A percentile compares a stretch with the other conserved stretches of the same genome.
These are phyloP conservation scores for Protostelium mycophagum DNA, from an alignment of 78 protist species.

Conservation along the genomic window DNA sequence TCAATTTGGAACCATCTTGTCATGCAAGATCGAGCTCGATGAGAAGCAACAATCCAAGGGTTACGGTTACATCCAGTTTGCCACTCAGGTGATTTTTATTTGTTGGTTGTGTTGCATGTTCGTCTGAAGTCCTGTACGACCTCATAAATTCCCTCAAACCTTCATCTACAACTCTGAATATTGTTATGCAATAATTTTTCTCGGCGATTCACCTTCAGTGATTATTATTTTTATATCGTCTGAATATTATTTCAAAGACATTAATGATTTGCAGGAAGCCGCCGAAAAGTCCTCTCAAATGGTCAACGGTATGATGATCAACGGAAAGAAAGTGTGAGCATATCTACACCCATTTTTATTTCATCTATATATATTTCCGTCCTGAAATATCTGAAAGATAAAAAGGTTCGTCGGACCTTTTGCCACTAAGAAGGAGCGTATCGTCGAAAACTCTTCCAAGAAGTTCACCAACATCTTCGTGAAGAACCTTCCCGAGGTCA, in stretches of 20 bases:
- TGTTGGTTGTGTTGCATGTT: neutral
- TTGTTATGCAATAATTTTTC: constrained; percentile 7
- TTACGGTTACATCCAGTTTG: constrained; percentile 95
- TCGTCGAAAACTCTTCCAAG: constrained; percentile 8
- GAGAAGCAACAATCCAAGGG: constrained; percentile 77
- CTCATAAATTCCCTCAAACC: neutral
- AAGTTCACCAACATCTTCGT: constrained; percentile 91
- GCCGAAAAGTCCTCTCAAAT: constrained; percentile 84
- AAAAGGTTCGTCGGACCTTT: constrained; percentile 77
- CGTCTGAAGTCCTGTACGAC: neutral
- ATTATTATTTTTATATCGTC: no score
- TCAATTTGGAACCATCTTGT: constrained; percentile 77
- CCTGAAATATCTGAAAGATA: neutral
- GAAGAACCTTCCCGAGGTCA: constrained; percentile 84
- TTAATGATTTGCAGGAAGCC: no score
- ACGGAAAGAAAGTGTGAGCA: constrained; percentile 72
- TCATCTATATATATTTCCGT: no score
- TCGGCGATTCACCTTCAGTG: no score
- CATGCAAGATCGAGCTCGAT: constrained; percentile 77
- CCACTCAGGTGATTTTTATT: constrained; percentile 49
- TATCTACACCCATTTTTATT: no score
- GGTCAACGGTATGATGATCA: constrained; percentile 90
- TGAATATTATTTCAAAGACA: no score
- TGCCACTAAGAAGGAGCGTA: constrained; percentile 76
- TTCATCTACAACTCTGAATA: neutral